Conservation (phyloP, 2,329 filamentous ascomycete genomes). For the Verticillium zaregamsianum region DNA sequence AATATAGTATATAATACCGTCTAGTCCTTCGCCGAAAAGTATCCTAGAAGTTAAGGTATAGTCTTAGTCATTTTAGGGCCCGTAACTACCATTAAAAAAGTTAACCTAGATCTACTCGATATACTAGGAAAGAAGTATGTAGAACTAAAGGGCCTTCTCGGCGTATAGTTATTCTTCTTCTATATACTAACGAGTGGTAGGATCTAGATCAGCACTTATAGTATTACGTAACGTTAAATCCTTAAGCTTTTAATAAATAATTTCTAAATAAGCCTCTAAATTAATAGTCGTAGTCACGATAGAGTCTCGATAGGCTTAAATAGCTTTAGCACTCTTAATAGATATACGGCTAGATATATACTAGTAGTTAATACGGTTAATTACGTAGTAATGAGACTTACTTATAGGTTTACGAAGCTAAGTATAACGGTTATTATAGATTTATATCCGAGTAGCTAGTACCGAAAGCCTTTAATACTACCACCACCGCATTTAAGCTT, state of each 20-base stretch:
- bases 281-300: slow-evolving; percentile 9
- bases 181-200: slow-evolving; percentile 7
- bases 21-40: not conserved
- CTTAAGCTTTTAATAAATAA: slow-evolving; percentile 11
- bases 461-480: slow-evolving; percentile 9
- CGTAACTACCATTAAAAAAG: not conserved
- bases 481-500: slow-evolving; percentile 37
- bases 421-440: slow-evolving; percentile 11
- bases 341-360: slow-evolving; percentile 5
- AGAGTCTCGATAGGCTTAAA: slow-evolving; percentile 8
- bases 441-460: not conserved
- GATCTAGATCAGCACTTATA: slow-evolving; percentile 4
- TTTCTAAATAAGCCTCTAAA: slow-evolving; percentile 10
- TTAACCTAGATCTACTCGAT: slow-evolving; percentile 12
- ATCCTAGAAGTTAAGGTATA: not conserved
- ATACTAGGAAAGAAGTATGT: slow-evolving; percentile 14
- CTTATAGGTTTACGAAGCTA: slow-evolving; percentile 16
- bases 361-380: too few species aligned
- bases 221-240: not conserved
- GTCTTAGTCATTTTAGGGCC: not conserved
- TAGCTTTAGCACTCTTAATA: slow-evolving; percentile 4
- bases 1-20: not conserved
- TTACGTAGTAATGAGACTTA: too few species aligned
- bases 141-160: slow-evolving; percentile 16
- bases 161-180: slow-evolving; percentile 14